Conservation (phyloP, 202 grass and related monocot genomes). For the Bolboschoenoplectus hybrid region DNA sequence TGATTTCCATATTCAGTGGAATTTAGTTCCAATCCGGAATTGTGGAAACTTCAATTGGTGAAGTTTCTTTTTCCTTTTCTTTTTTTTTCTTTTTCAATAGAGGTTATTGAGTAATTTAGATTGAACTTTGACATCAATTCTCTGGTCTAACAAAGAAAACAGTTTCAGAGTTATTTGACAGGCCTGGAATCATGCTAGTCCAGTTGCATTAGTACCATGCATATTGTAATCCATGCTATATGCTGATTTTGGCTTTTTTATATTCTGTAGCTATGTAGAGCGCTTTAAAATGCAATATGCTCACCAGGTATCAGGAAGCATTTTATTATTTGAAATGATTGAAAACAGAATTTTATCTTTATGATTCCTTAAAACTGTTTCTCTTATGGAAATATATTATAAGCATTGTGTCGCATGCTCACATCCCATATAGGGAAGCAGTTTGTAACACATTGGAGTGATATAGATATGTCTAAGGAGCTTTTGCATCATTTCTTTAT, state of each 20-base stretch:
- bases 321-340: conserved; percentile 29
- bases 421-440: too few species aligned
- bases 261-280: conserved; percentile 38
- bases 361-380: not conserved
- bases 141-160: conserved; percentile 30
- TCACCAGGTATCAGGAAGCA: conserved; percentile 34
- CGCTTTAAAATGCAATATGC: conserved; percentile 43
- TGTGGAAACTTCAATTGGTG: not conserved
- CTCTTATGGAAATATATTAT: not conserved
- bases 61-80: not conserved
- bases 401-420: not conserved
- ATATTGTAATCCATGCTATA: conserved; percentile 25
- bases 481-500: conserved; percentile 13
- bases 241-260: conserved; percentile 37
- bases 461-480: conserved; percentile 3
- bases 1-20: not conserved
- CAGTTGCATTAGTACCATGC: not conserved
- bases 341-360: conserved; percentile 12
- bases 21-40: not conserved
- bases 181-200: not conserved
- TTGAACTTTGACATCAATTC: conserved; percentile 5
- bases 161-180: conserved; percentile 2
- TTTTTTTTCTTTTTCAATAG: not conserved
- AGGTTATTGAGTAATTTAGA: conserved; percentile 20
- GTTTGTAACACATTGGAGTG: not conserved